Evolutionary conservation across 257 asterid species (phyloP), one percentile per base, ranked within the genome.

Genomic region (Prunella vulgaris): DNA sequence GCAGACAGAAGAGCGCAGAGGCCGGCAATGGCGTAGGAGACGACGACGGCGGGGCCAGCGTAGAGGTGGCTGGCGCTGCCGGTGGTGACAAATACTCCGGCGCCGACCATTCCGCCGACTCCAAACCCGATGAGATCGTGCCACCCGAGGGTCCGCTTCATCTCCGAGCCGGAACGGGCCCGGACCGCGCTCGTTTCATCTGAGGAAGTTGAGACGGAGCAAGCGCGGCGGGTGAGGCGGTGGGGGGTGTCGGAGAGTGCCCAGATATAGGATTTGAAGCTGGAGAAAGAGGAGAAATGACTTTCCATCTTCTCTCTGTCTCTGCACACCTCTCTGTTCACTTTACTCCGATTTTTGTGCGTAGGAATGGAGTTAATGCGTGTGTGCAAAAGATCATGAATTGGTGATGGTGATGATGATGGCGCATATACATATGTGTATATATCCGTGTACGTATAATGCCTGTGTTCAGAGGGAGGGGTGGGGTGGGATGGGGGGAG

Each of bases 31-130:
- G 96, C 96, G 84, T 88, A 93, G 53, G 99, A 90, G 4, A 93
- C 67, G 24, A 93, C 68, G 5, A 93, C 93, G 35, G 99, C 82
- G 14, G 99, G 99, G 24, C 99, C 99, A 1, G 97, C 96, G 59
- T 35, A 70, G 4, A 30, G 10, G 10, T 77, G 84, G 69, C 83
- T 74, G 24, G 99, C 96, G 10, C 71, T 80, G 10, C 97, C 97
- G 48, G 93, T 75, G 74, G 99, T 88, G 78, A 93, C 89, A 40
- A 93, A 93, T 0, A 93, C 96, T 1, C 99, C 99, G 78, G 99
- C 99, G 10, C 99, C 99, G 79, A 93, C 96, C 99, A 93, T 93
- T 0, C 99, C 99, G 37, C 99, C 99, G 77, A 93, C 51, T 24
- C 99, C 97, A 35, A 93, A 74, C 1, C 96, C 85, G 71, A 90